Evolutionary conservation across 106 monocot genomes (phyloP), one percentile per base, ranked within the genome.

Genomic region (Dioscorea zingiberensis): DNA sequence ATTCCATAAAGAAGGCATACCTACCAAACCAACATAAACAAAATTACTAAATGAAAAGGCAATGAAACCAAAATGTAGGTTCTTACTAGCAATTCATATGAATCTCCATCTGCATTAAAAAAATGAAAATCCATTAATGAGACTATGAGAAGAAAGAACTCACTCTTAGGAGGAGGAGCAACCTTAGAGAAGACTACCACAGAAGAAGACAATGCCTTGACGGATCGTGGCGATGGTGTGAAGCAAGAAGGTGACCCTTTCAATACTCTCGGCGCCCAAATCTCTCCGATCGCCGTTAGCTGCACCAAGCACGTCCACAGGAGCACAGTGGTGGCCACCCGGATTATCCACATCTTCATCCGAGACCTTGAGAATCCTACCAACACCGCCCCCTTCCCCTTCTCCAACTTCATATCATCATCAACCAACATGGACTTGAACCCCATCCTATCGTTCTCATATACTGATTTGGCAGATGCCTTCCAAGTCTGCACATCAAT

Each of bases 241-340:
- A 81, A 70, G 76, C 97, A 97, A 28, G 97, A 80, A 3, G 92
- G 88, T 85, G 81, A 88, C 11, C 88, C 86, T 62, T 80, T 88
- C 55, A 88, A 68, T 32, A 97, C 74, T 13, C 81, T 60, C 11
- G 91, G 86, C 27, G 85, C 81, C 83, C 79, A 92, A 44, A 84
- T 65, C 71, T 89, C 92, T 53, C 91, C 79, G 54, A 97, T 30
- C n/a, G 92, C 79, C 21, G 82, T 80, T 26, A 97, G 77, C 85
- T 97, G 97, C 14, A 97, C 78, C n/a, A 86, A 67, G 56, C 88
- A 92, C 3, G 88, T 88, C 92, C 97, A 97, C 55, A 97, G 69
- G 22, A 92, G 65, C 48, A 89, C 79, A 2, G 83, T 79, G 7
- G 84, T 92, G 22, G 77, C 81, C 28, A 77, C 83, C 55, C 91